Evolutionary conservation across 495 filamentous ascomycete species (phyloP).

Genomic region (Echria macrotheca): DNA sequence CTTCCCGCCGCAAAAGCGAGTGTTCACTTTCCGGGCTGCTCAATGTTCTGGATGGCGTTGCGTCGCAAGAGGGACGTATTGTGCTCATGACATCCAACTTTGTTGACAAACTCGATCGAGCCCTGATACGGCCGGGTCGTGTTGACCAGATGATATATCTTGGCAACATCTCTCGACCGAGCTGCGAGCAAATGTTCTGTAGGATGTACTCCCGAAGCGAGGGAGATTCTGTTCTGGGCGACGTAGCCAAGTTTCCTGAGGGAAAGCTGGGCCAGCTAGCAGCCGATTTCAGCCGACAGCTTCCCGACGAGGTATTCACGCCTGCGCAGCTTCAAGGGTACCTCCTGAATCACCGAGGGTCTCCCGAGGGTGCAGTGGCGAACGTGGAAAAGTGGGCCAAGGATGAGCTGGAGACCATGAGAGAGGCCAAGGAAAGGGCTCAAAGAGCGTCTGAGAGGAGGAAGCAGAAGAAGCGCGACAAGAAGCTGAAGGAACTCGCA

Average conservation of each 20-base stretch:
- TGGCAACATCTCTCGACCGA: conserved; percentile 39
- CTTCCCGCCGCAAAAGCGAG: conserved; percentile 7
- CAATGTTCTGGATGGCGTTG: conserved; percentile 69
- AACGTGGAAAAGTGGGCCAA: conserved; percentile 44
- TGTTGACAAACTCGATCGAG: conserved; percentile 59
- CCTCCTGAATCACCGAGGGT: conserved; percentile 51
- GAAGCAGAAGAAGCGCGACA: conserved; percentile 13
- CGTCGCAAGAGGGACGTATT: conserved; percentile 63
- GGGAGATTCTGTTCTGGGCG: conserved; percentile 8
- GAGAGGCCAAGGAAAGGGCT: conserved; percentile 19
- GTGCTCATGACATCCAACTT: conserved; percentile 74
- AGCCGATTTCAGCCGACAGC: conserved; percentile 41
- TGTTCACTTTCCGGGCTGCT: conserved; percentile 61
- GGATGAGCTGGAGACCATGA: conserved; percentile 19
- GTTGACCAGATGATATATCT: conserved; percentile 63
- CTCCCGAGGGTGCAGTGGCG: conserved; percentile 43
- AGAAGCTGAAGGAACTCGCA: conserved; percentile 2
- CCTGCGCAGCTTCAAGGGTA: conserved; percentile 66
- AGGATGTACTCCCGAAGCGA: conserved; percentile 40
- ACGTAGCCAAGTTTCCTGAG: conserved; percentile 8
- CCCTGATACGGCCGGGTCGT: conserved; percentile 62
- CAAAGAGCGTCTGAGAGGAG: conserved; percentile 12
- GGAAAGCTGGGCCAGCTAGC: conserved; percentile 40
- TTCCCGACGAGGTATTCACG: conserved; percentile 53
- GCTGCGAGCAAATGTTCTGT: conserved; percentile 45